phyloP scores from a whole-genome alignment of 441 rosid species.

The Mallotus repandus region DNA sequence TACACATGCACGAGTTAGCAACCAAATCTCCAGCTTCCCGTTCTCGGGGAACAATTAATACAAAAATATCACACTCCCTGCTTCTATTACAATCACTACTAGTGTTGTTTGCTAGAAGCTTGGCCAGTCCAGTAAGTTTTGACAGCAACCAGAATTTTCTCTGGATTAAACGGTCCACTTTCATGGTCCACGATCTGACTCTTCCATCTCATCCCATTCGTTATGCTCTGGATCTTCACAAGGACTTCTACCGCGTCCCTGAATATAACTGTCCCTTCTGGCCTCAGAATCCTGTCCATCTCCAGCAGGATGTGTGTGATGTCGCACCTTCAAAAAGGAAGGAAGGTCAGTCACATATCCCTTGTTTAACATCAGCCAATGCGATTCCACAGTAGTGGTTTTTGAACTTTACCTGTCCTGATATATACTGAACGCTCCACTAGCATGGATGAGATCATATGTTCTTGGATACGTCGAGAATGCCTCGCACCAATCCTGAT shows the following conservation, averaged over 20 bases:
- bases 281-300: constrained; percentile 93
- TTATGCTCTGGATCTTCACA: constrained; percentile 69
- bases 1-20: too few species aligned
- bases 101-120: constrained; percentile 29
- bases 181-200: constrained; percentile 89
- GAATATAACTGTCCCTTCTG: constrained; percentile 87
- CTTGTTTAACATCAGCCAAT: too few species aligned
- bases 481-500: constrained; percentile 96
- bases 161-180: constrained; percentile 93
- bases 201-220: constrained; percentile 86
- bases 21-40: too few species aligned
- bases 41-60: too few species aligned
- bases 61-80: neutral
- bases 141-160: constrained; percentile 83
- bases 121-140: constrained; percentile 90
- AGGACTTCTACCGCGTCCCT: constrained; percentile 80
- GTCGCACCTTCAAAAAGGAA: constrained; percentile 57
- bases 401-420: constrained; percentile 59
- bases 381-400: too few species aligned
- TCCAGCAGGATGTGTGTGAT: constrained; percentile 73
- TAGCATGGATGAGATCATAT: constrained; percentile 78
- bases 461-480: constrained; percentile 95
- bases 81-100: neutral
- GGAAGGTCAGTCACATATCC: too few species aligned
- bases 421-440: constrained; percentile 67